phyloP scores from a whole-genome alignment of 2,329 filamentous ascomycete species.

The Plectosphaerella cucumerina region DNA sequence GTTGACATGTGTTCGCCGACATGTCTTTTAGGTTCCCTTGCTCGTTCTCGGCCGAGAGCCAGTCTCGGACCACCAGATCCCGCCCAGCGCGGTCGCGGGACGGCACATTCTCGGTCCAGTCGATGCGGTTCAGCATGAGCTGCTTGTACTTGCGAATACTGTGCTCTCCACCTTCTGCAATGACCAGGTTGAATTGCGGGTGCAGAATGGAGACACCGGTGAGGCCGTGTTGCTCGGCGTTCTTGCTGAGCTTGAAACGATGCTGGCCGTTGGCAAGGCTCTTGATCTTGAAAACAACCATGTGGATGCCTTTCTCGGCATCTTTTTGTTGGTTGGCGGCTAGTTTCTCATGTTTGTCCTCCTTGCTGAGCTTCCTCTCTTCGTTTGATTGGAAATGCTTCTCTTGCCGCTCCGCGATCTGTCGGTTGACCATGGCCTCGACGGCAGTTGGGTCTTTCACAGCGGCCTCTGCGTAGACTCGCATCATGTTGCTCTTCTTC shows the following conservation, averaged over 20 bases:
- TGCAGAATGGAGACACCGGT: constrained; percentile 91
- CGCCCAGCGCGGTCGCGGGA: constrained; percentile 60
- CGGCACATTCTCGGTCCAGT: constrained; percentile 87
- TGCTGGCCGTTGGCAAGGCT: constrained; percentile 90
- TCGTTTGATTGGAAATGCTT: constrained; percentile 77
- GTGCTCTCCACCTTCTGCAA: constrained; percentile 87
- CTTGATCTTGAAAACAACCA: constrained; percentile 85
- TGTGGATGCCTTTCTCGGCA: constrained; percentile 76
- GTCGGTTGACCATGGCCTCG: constrained; percentile 86
- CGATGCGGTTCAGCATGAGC: constrained; percentile 87
- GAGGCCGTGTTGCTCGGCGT: constrained; percentile 82
- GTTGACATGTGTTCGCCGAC: constrained; percentile 71
- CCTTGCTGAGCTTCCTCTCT: constrained; percentile 81
- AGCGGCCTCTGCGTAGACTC: constrained; percentile 55
- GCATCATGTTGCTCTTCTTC: constrained; percentile 97
- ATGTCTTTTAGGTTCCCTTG: constrained; percentile 77
- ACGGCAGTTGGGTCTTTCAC: constrained; percentile 98
- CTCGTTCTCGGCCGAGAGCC: constrained; percentile 77
- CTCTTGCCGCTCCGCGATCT: constrained; percentile 82
- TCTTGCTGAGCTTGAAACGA: constrained; percentile 87
- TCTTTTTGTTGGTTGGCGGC: constrained; percentile 80
- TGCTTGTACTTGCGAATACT: constrained; percentile 84
- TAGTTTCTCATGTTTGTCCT: constrained; percentile 81
- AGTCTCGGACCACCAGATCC: constrained; percentile 61
- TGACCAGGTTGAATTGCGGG: constrained; percentile 80